Base-by-base conservation (phyloP, 208 protist genomes). In the Crithidia mellificae region DNA sequence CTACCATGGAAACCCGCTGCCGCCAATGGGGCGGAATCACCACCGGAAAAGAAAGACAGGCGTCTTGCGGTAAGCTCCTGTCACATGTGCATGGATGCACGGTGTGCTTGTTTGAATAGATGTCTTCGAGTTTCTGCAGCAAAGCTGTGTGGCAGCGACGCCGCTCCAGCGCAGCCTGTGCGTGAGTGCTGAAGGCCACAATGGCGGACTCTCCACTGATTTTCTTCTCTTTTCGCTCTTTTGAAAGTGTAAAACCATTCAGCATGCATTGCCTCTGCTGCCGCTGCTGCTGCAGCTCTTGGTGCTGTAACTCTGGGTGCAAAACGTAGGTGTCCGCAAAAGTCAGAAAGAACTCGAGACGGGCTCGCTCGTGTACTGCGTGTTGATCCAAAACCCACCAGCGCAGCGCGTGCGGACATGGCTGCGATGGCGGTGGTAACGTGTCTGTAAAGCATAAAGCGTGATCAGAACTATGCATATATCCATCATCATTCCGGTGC, bases 331-430 rank as follows among this genome's bases (percentile, higher is more conserved):
- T 83, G 50, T 91, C 89, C 3, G 84, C 85, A 41, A 81, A 84
- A 47, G 66, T 57, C 12, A 89, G 51, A 46, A 94, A 91, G 51
- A 78, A 85, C 73, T 94, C 85, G 8, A 94, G 72, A 0, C 89
- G 80, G 12, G 90, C 55, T 2, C 89, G 78, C 65, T 94, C 85
- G 65, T 94, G 89, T 27, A 90, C 71, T 8, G 89, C 89, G 70
- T 94, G 89, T 68, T 90, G 89, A 52, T 94, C 89, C 2, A 74
- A 29, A 12, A 94, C 30, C 69, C 72, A 81, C 77, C 74, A 84
- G 43, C 43, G 46, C 12, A 29, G 39, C 24, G 25, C 22, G 49
- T 53, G 70, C 24, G 69, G 69, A 2, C 68, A 34, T 19, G 58
- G 17, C 11, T 4, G 27, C 25, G 25, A 25, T 6, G 27, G 43